A percentile compares a stretch with the other conserved stretches of the same genome.
phyloP scores from a whole-genome alignment of 2,329 filamentous ascomycete genomes.

The Thielaviopsis populi region DNA sequence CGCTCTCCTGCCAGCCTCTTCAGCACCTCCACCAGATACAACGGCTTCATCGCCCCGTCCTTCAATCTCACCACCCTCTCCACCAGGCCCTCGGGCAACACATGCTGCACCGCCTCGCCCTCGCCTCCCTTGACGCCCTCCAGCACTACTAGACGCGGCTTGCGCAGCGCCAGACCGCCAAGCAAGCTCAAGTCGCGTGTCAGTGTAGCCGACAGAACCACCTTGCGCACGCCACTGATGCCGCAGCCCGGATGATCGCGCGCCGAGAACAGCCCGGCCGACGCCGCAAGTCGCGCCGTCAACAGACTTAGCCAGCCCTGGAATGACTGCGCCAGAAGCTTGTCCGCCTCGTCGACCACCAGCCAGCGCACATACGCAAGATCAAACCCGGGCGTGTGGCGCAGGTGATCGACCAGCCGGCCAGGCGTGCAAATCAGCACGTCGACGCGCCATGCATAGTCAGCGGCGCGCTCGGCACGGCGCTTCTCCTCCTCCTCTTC shows the following conservation, averaged over 20 bases:
- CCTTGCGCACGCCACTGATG: conserved; percentile 50
- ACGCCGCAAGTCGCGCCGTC: conserved; percentile 38
- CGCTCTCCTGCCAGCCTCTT: conserved; percentile 23
- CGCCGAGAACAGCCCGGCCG: conserved; percentile 9
- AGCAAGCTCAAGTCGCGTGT: conserved; percentile 72
- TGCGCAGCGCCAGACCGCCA: conserved; percentile 52
- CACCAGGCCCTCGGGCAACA: conserved; percentile 45
- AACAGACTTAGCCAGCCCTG: conserved; percentile 75
- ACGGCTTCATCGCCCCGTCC: conserved; percentile 50
- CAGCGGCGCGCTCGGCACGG: conserved; percentile 48
- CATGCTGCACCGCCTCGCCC: conserved; percentile 26
- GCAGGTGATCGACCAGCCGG: conserved; percentile 78
- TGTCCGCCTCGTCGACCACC: conserved; percentile 86
- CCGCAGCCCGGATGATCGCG: conserved; percentile 34
- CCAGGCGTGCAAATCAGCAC: conserved; percentile 86
- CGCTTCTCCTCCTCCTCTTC: conserved; percentile 30
- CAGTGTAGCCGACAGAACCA: conserved; percentile 85
- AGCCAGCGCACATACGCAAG: conserved; percentile 72
- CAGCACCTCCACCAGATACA: conserved; percentile 49
- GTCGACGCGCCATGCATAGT: conserved; percentile 60
- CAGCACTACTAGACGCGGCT: conserved; percentile 63
- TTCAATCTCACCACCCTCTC: conserved; percentile 20
- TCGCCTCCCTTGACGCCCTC: conserved; percentile 34
- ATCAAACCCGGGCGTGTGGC: conserved; percentile 66
- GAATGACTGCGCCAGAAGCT: conserved; percentile 78